Evolutionary conservation across 2,329 filamentous ascomycete species (phyloP), one percentile per base, ranked within the genome.

Genomic region (Cadophora gregata): DNA sequence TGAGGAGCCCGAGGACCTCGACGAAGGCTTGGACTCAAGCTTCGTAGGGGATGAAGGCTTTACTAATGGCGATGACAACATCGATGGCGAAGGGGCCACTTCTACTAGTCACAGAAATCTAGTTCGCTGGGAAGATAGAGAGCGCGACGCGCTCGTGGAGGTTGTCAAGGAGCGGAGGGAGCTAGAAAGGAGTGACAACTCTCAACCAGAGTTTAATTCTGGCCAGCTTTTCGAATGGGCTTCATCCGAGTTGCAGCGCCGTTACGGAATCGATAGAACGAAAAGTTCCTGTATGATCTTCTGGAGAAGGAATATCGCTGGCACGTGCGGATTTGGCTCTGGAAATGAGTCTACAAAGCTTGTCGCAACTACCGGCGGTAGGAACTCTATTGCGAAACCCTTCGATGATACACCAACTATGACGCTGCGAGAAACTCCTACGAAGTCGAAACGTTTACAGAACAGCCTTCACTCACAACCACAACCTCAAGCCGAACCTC

Each of bases 221-320:
- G 55, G 55, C 9, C 55, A 58, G 9, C 21, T 58, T 14, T 58
- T 58, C 33, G 24, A 42, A 21, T 58, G 33, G 31, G 55, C 55
- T 25, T 58, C 55, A n/a, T 16, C n/a, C 31, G 55, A 58, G 33
- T 42, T 58, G 33, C 33, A 38, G 21, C 5, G 4, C n/a, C 33
- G 31, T 14, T 27, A 42, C 27, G 33, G 31, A 2, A 58, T 58
- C 3, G 55, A 58, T 24, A 36, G 55, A 3, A 58, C 55, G 10
- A 36, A 16, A 1, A 58, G 55, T 21, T 58, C 55, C 27, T 58
- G 55, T n/a, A 58, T 36, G 55, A 58, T 58, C 19, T 58, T 58
- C 12, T 58, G 55, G 55, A 36, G 55, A 27, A 36, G 55, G 27
- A 58, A 58, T 27, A 36, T 58, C 21, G 55, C 55, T 58, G 55